A percentile compares a stretch with the other conserved stretches of the same genome.
phyloP scores from a whole-genome alignment of 495 filamentous ascomycete species.

The Penicillium antarcticum region DNA sequence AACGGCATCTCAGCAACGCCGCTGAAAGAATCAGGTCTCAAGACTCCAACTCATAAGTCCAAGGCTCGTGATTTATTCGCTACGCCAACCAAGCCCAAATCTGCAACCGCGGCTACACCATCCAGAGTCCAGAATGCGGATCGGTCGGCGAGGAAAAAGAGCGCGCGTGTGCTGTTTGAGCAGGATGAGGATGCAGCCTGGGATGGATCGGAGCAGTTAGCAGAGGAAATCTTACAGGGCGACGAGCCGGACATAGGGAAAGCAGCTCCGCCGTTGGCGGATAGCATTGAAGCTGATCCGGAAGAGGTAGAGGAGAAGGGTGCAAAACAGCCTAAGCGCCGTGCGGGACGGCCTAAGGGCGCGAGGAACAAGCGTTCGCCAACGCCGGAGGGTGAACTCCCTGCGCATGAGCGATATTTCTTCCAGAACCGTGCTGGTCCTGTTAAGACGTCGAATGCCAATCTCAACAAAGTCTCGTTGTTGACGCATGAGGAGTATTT shows the following conservation, averaged over 20 bases:
- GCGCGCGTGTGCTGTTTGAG: slow-evolving; percentile 69
- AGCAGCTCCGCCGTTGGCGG: slow-evolving; percentile 36
- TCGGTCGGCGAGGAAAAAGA: slow-evolving; percentile 83
- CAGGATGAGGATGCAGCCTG: slow-evolving; percentile 70
- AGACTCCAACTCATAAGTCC: slow-evolving; percentile 41
- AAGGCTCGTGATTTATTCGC: slow-evolving; percentile 41
- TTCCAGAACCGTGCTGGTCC: slow-evolving; percentile 82
- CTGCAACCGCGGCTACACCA: slow-evolving; percentile 40
- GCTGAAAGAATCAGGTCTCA: slow-evolving; percentile 41
- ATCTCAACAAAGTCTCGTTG: slow-evolving; percentile 66
- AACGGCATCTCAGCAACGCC: slow-evolving; percentile 29
- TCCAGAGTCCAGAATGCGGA: slow-evolving; percentile 65
- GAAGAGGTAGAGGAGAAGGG: slow-evolving; percentile 27
- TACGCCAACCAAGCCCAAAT: slow-evolving; percentile 35
- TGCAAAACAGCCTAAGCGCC: slow-evolving; percentile 52
- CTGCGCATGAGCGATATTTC: slow-evolving; percentile 89
- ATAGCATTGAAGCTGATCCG: slow-evolving; percentile 33
- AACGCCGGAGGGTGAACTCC: slow-evolving; percentile 74
- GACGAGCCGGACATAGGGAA: slow-evolving; percentile 31
- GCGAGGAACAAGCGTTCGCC: slow-evolving; percentile 66
- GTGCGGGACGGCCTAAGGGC: slow-evolving; percentile 56
- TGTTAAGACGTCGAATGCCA: slow-evolving; percentile 83
- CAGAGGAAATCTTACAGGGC: slow-evolving; percentile 64
- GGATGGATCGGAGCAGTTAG: slow-evolving; percentile 70
- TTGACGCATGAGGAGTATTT: slow-evolving; percentile 93